Evolutionary conservation across 2,329 filamentous ascomycete species (phyloP), one percentile per base, ranked within the genome.

Genomic region (Chalaropsis ovoidea): DNA sequence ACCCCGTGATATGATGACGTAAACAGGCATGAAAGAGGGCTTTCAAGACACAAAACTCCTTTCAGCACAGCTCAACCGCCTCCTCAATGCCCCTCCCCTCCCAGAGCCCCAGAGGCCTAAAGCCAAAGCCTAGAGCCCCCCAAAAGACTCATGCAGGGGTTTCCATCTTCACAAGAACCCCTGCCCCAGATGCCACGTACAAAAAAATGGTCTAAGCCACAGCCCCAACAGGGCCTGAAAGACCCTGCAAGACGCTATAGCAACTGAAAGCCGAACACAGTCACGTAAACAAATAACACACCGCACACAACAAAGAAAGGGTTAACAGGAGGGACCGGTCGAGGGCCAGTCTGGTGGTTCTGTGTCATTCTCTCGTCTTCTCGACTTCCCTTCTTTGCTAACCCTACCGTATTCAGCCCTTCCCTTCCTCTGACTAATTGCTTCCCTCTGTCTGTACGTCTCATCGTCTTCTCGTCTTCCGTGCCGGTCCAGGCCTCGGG

Each of bases 151-250:
- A 52, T 52, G 47, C 47, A 52, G 22, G 22, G 47, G 47, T 24
- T 13, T 52, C 3, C 24, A 10, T 52, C 47, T 52, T 35, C 5
- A 35, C 13, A 31, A n/a, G 31, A 56, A 15, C 52, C 27, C 54
- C 27, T 58, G n/a, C n/a, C 31, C 27, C 27, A 58, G 27, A 58
- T 58, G 22, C 17, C 47, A 52, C 47, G 19, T 24, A 52, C 7
- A 52, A 52, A 45, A 45, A 5, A 47, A 47, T 5, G n/a, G 52
- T 58, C 54, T 58, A 58, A 58, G 54, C 54, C 54, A 58, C 54
- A 39, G 4, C 17, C 10, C 1, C 13, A 39, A 8, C 27, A 39
- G 54, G 31, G 6, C 24, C 24, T 35, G 27, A 39, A 58, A 39
- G 31, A 39, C 31, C 24, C 54, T n/a, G 27, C 11, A 19, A 1